Base-by-base conservation (phyloP, 2,329 filamentous ascomycete species). In the Capronia epimyces region DNA sequence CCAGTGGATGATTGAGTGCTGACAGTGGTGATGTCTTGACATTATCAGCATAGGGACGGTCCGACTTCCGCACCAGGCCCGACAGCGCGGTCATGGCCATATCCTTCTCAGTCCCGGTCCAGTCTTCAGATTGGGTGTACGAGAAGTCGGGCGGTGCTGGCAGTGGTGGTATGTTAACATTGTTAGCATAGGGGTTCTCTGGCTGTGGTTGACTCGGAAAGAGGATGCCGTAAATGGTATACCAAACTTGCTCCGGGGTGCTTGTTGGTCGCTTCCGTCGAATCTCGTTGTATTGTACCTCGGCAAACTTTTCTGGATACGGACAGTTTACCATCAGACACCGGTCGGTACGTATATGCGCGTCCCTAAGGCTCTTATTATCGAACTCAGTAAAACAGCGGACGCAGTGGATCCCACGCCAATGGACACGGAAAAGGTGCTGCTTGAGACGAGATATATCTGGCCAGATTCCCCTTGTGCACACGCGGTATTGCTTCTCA, bases 391-490 rank as follows among this genome's bases (percentile, higher is more conserved):
- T 45, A 29, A 46, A 61, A 36, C 59, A 61, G 8, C 53, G 46
- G 16, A 32, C 31, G 32, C 59, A 61, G 21, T 57, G 53, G 20
- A 48, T 39, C 4, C 44, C 24, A 12, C 54, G 54, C 51, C 47
- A 57, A 43, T 61, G 59, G n/a, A 61, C 54, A 12, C 59, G 58
- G 25, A 59, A 59, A 6, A 61, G 49, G 46, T 61, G 59, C 37
- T 61, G 59, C 49, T 61, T 61, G 18, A 61, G 52, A 20, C 59
- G 51, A 29, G 59, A 60, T 15, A 60, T 57, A 40, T 60, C 58
- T n/a, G 53, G 46, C 52, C 50, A 60, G 25, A 53, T 55, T n/a
- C 56, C 56, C 20, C 53, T 55, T 13, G 56, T 52, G 37, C 59
- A 61, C 20, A 50, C 41, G 10, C 59, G 56, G 44, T 61, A 61